Evolutionary conservation across 768 basidiomycete genomes (phyloP), one percentile per base, ranked within the genome.

Genomic region (Boletus subcaerulescens): DNA sequence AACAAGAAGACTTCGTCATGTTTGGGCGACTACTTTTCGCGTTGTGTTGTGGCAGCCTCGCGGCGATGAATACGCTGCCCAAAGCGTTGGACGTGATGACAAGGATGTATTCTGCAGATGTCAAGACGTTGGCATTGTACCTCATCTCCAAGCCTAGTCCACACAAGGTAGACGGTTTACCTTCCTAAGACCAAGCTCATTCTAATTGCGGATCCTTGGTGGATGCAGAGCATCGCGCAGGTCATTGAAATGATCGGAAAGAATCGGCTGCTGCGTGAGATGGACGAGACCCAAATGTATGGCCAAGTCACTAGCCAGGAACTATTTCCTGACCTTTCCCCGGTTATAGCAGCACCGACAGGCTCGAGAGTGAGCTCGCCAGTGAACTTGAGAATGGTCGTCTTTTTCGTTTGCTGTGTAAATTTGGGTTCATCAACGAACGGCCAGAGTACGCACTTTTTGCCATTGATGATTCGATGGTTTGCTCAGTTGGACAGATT

Each of bases 381-480:
- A 81, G 86, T 39, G 96, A 98, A 68, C 77, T 98, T 20, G 97
- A 98, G 76, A 98, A 99, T 64, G 93, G 89, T 1, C 80, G 97
- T 26, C 77, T 98, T 11, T 89, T 98, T 31, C 80, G 97, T 45
- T 72, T 98, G 47, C 74, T 98, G 56, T 86, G 86, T 70, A 99
- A 98, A 74, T 87, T 99, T 62, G 93, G 93, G 0, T 98, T 99
- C 72, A 98, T 99, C 75, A 98, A 98, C 69, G 97, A 99, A 67
- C 81, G 97, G n/a, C 96, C 97, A 3, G 97, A 98, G 93, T 98
- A 67, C 52, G 91, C 80, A 7, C 17, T 35, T 52, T 49, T 22
- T 39, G 10, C 38, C 3, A n/a, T 40, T 18, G 17, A 14, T 10
- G 40, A 18, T 38, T 26, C 4, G 31, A 32, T 10, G 6, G 31